Base-by-base conservation (phyloP, 2,329 filamentous ascomycete genomes). In the Meredithiella fracta region DNA sequence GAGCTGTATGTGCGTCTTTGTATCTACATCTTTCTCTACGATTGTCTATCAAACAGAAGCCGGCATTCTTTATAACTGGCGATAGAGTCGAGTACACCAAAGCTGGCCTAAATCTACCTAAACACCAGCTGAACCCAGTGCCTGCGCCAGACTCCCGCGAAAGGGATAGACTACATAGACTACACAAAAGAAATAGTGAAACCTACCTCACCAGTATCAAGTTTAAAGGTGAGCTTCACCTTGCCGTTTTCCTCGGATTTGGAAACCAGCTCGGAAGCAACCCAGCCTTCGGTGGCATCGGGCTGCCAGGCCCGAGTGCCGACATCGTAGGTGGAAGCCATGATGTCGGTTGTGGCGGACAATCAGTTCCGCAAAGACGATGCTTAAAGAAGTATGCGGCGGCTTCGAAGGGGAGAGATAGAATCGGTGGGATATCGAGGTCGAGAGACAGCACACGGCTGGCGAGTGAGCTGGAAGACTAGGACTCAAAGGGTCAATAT, bases 281-380 rank as follows among this genome's bases (percentile, higher is more conserved):
- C 82, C 91, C 92, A 98, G 72, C 92, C 92, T 72, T 98, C 91
- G 60, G 86, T 86, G 68, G 80, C 74, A 75, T 98, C 92, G 64
- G 92, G 90, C 79, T 97, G 92, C 92, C 92, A 98, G 68, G 90
- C 92, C 79, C 88, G 83, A 65, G 91, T 97, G 67, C 91, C 92
- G 67, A 96, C 81, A 77, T 97, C 90, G 74, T 94, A 97, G 68
- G 80, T 87, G 72, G 94, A 86, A 74, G 88, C 87, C 90, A 95
- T 94, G 51, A 37, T 54, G 44, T 49, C 44, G 44, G 17, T 49
- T 49, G 44, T 9, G 17, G 23, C 44, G 22, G 44, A 49, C 44
- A 11, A 49, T 23, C 17, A 14, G 11, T 49, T 23, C 44, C 22
- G 44, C 44, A 20, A 20, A 34, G 29, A 34, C 11, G 29, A 11